Conservation (phyloP, 257 asterid species). For the Solanum boliviense region DNA sequence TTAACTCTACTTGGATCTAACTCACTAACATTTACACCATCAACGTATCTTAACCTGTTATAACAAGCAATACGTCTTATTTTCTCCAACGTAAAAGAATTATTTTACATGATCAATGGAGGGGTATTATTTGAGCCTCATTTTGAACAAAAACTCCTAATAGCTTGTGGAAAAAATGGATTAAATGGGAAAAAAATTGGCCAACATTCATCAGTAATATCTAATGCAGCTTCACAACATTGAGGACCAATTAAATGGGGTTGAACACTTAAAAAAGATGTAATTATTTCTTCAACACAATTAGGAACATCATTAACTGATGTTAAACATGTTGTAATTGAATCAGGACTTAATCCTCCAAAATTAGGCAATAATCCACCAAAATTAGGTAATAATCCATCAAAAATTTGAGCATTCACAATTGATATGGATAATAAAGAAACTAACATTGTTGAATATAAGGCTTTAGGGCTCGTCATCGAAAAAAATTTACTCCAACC, state of each 20-base stretch:
- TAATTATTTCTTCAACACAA: conserved; percentile 11
- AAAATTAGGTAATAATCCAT: not conserved
- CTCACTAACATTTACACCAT: not conserved
- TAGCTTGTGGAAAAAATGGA: conserved; percentile 5
- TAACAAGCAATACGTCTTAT: not conserved
- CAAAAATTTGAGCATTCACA: not conserved
- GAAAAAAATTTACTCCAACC: not conserved
- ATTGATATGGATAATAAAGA: not conserved
- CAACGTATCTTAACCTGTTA: not conserved
- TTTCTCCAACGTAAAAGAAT: not conserved
- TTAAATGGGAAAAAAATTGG: conserved; percentile 7
- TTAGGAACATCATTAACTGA: conserved; percentile 8
- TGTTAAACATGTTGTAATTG: conserved; percentile 2
- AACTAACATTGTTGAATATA: not conserved
- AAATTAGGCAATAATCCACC: not conserved
- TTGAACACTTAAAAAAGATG: conserved; percentile 7
- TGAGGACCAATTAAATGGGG: conserved; percentile 9
- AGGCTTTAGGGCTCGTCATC: not conserved
- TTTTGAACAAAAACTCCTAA: conserved; percentile 7
- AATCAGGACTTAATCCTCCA: not conserved
- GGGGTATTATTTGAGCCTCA: not conserved
- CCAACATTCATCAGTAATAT: conserved; percentile 16
- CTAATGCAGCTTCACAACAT: conserved; percentile 12
- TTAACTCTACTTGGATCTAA: not conserved
- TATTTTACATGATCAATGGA: not conserved